Base-by-base conservation (phyloP, 2,329 filamentous ascomycete species). In the Phaeosphaeriaceae sp. region DNA sequence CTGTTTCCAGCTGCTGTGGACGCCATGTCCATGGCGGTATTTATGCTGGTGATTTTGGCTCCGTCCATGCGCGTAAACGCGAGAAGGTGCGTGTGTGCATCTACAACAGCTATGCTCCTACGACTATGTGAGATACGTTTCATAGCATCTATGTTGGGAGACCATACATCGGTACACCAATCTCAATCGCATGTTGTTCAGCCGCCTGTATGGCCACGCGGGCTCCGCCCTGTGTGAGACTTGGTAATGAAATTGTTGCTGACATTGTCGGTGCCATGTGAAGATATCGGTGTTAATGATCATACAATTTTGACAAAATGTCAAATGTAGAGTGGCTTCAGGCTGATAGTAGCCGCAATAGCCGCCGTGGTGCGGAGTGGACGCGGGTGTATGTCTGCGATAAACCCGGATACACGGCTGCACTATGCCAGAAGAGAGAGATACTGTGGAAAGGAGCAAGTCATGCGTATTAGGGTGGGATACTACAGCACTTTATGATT, bases 1-100 rank as follows among this genome's bases (percentile, higher is more conserved):
- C 80, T 76, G 71, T 86, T 84, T 22, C 83, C 83, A 1, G 84
- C 82, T 10, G 84, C 84, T 5, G 84, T 86, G 68, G 83, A 85
- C 30, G 84, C 84, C 70, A 86, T 84, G 50, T 89, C 86, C 5
- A 91, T 88, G 1, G 86, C 83, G 67, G 89, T 83, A 72, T 86
- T 85, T 61, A 88, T 84, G 3, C 84, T 78, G 19, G 80, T 82
- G 28, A 82, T 70, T 61, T 82, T 82, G 35, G 79, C 79, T 57
- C 71, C 75, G 61, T 80, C 78, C 79, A 82, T 82, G 67, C 80
- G 79, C 42, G 68, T 71, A 72, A 83, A 83, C 67, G 75, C 70
- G 23, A 82, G 72, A 42, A 83, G 79, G 59, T 82, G 79, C 3
- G 50, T 52, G 21, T 56, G 49, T 6, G 54, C 54, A 17, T 56